A percentile compares a stretch with the other conserved stretches of the same genome.
Conservation (phyloP, 345 rosid species). For the Anacardium occidentale region DNA sequence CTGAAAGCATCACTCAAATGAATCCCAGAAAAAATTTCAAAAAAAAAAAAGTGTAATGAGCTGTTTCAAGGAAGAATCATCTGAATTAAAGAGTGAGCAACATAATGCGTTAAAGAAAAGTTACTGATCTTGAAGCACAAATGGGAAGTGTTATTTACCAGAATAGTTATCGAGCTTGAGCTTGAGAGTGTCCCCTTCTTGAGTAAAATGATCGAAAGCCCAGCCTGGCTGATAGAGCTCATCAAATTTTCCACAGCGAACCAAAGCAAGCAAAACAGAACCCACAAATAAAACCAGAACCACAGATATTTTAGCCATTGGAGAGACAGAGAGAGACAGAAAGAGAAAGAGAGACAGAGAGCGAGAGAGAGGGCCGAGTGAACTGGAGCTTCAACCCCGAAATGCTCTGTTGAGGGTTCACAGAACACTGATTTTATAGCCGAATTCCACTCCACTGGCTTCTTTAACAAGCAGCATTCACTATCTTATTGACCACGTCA, state of each 20-base stretch:
- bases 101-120: not conserved
- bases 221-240: conserved; percentile 81
- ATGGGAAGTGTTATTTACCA: conserved; percentile 39
- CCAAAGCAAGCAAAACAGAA: conserved; percentile 38
- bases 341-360: too few species aligned
- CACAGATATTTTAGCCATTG: conserved; percentile 33
- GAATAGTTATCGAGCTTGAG: conserved; percentile 91
- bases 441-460: conserved; percentile 30
- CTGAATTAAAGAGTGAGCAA: not conserved
- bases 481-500: conserved; percentile 22
- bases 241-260: conserved; percentile 55
- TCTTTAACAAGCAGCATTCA: conserved; percentile 19
- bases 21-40: not conserved
- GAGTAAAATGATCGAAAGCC: conserved; percentile 75
- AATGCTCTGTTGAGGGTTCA: not conserved
- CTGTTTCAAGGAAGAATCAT: not conserved
- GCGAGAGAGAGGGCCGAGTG: not conserved
- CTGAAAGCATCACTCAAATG: not conserved
- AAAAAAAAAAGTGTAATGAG: not conserved
- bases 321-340: not conserved
- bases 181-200: conserved; percentile 78
- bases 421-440: conserved; percentile 35
- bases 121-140: conserved; percentile 8
- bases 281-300: conserved; percentile 35
- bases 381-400: conserved; percentile 13